These are phyloP conservation scores for Solanum okadae DNA, from an alignment of 257 asterid species.

Conservation along the genomic window DNA sequence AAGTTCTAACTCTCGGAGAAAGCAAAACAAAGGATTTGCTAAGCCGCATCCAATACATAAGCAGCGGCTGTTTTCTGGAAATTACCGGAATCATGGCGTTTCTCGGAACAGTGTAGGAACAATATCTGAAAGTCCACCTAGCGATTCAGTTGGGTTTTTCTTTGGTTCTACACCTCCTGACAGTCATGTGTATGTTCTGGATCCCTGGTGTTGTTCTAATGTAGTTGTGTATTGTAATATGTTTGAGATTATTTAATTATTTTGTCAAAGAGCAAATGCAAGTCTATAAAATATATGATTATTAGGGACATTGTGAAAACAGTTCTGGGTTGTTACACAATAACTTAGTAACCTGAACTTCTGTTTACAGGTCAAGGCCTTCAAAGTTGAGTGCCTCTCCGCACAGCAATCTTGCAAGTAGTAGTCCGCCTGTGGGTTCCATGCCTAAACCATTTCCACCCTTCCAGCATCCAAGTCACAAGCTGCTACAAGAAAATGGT, in stretches of 20 bases:
- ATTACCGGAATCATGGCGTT: constrained; percentile 41
- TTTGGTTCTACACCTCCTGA: constrained; percentile 91
- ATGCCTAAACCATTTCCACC: constrained; percentile 73
- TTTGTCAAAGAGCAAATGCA: not conserved
- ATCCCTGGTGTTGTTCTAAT: not conserved
- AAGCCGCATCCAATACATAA: constrained; percentile 48
- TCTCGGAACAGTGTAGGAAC: constrained; percentile 30
- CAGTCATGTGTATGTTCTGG: constrained; percentile 50
- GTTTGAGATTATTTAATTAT: constrained; percentile 1
- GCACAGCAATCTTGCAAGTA: constrained; percentile 40
- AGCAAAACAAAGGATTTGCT: constrained; percentile 48
- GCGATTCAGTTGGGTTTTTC: constrained; percentile 82
- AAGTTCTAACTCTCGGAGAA: constrained; percentile 41
- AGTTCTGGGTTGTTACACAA: not conserved
- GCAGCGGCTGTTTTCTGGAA: constrained; percentile 59
- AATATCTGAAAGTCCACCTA: constrained; percentile 68
- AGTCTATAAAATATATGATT: not conserved
- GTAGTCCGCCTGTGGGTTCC: constrained; percentile 85
- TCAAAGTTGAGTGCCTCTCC: constrained; percentile 76
- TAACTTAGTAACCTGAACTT: constrained; percentile 1
- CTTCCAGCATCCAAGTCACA: constrained; percentile 89
- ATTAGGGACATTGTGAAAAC: not conserved
- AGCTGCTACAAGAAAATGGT: constrained; percentile 87
- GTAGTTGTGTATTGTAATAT: not conserved
- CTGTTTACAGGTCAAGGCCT: constrained; percentile 40